phyloP scores from a whole-genome alignment of 208 protist species.

The Trypanosoma caninum region DNA sequence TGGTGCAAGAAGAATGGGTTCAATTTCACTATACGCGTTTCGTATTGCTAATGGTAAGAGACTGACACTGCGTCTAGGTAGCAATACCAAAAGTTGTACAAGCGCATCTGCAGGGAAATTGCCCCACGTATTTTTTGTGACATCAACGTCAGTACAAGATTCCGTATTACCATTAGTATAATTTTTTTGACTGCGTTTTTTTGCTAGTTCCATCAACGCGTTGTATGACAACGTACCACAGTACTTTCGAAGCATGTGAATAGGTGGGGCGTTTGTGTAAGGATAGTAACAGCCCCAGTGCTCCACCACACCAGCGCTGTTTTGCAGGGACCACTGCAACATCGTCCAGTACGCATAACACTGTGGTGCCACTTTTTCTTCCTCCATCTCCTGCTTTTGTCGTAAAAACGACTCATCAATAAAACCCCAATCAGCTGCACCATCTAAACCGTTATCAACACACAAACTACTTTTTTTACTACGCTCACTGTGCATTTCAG shows the following conservation, averaged over 20 bases:
- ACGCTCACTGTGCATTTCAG: conserved; percentile 48
- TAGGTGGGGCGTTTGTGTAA: conserved; percentile 59
- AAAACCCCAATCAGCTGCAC: conserved; percentile 32
- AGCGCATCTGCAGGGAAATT: conserved; percentile 67
- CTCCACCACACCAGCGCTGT: conserved; percentile 77
- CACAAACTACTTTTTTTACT: conserved; percentile 15
- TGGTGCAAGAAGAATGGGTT: conserved; percentile 49
- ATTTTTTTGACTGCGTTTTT: conserved; percentile 21
- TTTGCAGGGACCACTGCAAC: conserved; percentile 89
- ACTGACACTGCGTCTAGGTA: conserved; percentile 49
- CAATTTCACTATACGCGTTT: conserved; percentile 61
- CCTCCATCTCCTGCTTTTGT: conserved; percentile 32
- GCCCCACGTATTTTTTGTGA: neutral
- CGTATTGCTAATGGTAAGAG: conserved; percentile 64
- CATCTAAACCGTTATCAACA: conserved; percentile 37
- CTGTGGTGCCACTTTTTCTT: conserved; percentile 44
- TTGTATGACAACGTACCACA: conserved; percentile 79
- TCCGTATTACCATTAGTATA: neutral
- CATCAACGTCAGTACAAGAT: conserved; percentile 4
- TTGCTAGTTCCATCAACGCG: conserved; percentile 51
- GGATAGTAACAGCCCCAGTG: conserved; percentile 90
- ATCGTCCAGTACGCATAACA: conserved; percentile 91
- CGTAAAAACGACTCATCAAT: conserved; percentile 39
- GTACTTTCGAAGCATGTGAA: conserved; percentile 68
- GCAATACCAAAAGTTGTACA: conserved; percentile 76